Evolutionary conservation across 345 rosid genomes (phyloP).

Genomic region (Hevea brasiliensis): DNA sequence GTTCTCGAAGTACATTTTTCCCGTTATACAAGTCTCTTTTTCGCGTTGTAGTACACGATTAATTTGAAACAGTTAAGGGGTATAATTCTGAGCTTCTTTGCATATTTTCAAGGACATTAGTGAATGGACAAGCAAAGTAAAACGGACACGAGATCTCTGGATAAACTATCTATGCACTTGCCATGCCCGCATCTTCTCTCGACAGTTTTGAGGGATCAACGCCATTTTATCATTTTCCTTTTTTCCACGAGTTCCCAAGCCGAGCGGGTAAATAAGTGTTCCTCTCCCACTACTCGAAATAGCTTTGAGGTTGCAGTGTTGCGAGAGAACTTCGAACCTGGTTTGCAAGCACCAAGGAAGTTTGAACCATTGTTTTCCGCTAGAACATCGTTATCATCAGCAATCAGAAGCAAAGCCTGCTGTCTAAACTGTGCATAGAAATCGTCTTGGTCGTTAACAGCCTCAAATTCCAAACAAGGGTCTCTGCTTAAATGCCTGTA

Average conservation of each 20-base stretch:
- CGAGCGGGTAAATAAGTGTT: constrained; percentile 22
- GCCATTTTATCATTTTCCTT: constrained; percentile 50
- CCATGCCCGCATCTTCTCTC: constrained; percentile 28
- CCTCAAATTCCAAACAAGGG: background rate
- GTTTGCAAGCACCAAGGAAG: background rate
- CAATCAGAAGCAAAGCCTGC: constrained; percentile 31
- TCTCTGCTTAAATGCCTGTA: background rate
- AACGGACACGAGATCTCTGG: too few species aligned
- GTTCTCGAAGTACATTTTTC: too few species aligned
- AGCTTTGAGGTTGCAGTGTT: constrained; percentile 24
- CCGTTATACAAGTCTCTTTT: too few species aligned
- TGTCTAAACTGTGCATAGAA: constrained; percentile 25
- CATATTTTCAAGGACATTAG: background rate
- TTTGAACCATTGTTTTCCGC: background rate
- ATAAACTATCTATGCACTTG: background rate
- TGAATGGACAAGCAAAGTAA: too few species aligned
- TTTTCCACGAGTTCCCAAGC: constrained; percentile 33
- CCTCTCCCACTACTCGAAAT: constrained; percentile 29
- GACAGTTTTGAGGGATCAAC: constrained; percentile 44
- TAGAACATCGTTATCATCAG: background rate
- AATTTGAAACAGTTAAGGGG: too few species aligned
- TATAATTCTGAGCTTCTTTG: too few species aligned
- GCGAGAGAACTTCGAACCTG: constrained; percentile 8
- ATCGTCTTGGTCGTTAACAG: constrained; percentile 17
- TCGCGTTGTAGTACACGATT: too few species aligned